These are phyloP conservation scores for Cenchrus purpureus DNA, from an alignment of 176 grass and related monocot genomes.

Conservation along the genomic window DNA sequence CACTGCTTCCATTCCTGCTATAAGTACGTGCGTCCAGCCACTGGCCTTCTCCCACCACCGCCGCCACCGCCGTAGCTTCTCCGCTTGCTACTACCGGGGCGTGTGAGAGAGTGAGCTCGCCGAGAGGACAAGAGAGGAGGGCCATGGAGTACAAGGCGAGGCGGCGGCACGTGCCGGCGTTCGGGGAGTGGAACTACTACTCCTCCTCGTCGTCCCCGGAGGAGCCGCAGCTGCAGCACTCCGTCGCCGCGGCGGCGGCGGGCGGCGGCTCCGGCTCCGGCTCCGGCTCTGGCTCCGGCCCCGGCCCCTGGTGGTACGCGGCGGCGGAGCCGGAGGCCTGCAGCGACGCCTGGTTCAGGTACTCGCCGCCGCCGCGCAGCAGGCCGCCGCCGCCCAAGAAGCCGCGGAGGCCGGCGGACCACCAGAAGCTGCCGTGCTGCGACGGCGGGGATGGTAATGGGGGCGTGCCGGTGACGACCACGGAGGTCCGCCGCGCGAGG, in stretches of 20 bases:
- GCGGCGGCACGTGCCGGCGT: slow-evolving; percentile 42
- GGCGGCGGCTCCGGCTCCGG: background rate
- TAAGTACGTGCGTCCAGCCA: background rate
- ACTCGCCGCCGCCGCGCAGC: slow-evolving; percentile 33
- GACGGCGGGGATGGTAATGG: too few relatives aligned
- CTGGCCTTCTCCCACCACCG: background rate
- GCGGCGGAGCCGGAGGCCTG: slow-evolving; percentile 32
- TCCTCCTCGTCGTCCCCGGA: background rate
- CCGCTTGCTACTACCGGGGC: background rate
- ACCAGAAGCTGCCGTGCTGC: background rate
- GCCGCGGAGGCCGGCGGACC: background rate
- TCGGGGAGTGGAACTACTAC: slow-evolving; percentile 57
- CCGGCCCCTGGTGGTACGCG: slow-evolving; percentile 1
- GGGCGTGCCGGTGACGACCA: too few relatives aligned
- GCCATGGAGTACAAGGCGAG: slow-evolving; percentile 25
- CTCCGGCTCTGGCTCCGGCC: background rate
- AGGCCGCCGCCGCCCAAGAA: slow-evolving; percentile 30
- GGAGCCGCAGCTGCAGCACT: background rate
- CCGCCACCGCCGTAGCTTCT: too few relatives aligned
- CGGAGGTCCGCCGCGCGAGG: background rate
- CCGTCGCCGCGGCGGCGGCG: background rate
- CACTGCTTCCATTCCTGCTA: background rate
- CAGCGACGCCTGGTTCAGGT: slow-evolving; percentile 46
- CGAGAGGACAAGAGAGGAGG: too few relatives aligned
- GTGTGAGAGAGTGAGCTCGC: too few relatives aligned